phyloP scores from a whole-genome alignment of 1,284 basidiomycete species.

The Irpex sp. region DNA sequence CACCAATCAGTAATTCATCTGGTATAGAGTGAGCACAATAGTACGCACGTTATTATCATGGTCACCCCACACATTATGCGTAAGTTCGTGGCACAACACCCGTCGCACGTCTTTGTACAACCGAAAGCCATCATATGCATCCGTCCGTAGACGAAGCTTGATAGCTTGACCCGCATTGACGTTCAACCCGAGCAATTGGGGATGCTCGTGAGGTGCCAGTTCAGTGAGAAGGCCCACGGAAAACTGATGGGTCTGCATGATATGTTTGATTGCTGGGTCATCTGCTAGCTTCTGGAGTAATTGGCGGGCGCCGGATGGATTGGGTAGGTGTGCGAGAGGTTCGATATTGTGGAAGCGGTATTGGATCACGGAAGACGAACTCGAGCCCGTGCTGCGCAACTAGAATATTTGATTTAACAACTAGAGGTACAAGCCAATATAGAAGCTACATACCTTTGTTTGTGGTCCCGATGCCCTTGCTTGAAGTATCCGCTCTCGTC shows the following conservation, averaged over 20 bases:
- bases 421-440: too few species aligned
- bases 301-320: conserved; percentile 49
- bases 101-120: conserved; percentile 60
- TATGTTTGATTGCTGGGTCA: conserved; percentile 65
- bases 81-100: conserved; percentile 73
- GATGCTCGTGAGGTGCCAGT: conserved; percentile 72
- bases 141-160: conserved; percentile 64
- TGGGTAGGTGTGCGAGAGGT: conserved; percentile 61
- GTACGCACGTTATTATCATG: conserved; percentile 68
- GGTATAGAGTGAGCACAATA: not conserved
- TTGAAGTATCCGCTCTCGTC: conserved; percentile 51
- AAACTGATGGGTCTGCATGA: conserved; percentile 68
- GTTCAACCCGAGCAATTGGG: conserved; percentile 69
- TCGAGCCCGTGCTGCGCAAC: conserved; percentile 53
- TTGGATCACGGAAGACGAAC: conserved; percentile 31
- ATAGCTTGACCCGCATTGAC: conserved; percentile 60
- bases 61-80: conserved; percentile 70
- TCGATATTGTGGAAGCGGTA: conserved; percentile 63
- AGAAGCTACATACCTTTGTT: conserved; percentile 44
- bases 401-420: conserved; percentile 17
- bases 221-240: conserved; percentile 67
- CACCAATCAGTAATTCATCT: not conserved
- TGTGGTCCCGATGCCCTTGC: conserved; percentile 56
- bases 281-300: conserved; percentile 54
- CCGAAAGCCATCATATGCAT: conserved; percentile 68